Conservation (phyloP, 129 eudicot species). For the Pseudognaphalium luteoalbum region DNA sequence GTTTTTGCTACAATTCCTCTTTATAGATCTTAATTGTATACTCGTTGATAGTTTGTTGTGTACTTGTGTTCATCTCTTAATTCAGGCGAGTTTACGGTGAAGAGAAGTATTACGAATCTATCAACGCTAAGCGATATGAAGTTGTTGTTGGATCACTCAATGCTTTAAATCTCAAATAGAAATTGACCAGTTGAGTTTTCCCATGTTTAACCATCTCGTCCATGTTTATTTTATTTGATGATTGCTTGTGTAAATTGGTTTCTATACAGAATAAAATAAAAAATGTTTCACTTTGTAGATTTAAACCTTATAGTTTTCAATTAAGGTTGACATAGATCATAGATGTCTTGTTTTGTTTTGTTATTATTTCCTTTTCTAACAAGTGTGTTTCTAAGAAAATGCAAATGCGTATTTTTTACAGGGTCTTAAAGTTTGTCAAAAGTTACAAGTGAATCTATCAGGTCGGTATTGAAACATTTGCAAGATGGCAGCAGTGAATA, state of each 20-base stretch:
- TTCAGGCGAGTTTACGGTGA: conserved; percentile 70
- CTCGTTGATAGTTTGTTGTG: conserved; percentile 4
- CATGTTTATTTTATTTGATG: neutral
- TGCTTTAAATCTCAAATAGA: conserved; percentile 14
- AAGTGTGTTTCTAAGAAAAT: neutral
- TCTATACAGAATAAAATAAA: neutral
- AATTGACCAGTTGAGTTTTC: conserved; percentile 11
- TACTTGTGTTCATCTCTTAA: conserved; percentile 21
- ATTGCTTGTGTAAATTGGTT: neutral
- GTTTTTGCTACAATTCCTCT: neutral
- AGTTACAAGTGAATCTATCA: neutral
- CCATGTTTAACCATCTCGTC: neutral
- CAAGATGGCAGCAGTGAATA: conserved; percentile 5
- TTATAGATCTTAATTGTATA: neutral
- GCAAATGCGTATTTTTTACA: neutral
- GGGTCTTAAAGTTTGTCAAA: neutral
- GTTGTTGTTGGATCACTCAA: conserved; percentile 39
- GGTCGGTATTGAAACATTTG: neutral
- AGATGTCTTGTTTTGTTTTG: neutral
- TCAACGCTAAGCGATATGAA: conserved; percentile 34
- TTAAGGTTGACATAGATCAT: neutral
- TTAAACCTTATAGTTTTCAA: neutral
- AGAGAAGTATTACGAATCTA: conserved; percentile 54
- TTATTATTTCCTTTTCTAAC: neutral
- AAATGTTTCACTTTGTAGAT: neutral